Percentiles rank a stretch among this genome's conserved stretches.
phyloP scores from a whole-genome alignment of 73 alveolate genomes.

The Tetrahymena borealis region DNA sequence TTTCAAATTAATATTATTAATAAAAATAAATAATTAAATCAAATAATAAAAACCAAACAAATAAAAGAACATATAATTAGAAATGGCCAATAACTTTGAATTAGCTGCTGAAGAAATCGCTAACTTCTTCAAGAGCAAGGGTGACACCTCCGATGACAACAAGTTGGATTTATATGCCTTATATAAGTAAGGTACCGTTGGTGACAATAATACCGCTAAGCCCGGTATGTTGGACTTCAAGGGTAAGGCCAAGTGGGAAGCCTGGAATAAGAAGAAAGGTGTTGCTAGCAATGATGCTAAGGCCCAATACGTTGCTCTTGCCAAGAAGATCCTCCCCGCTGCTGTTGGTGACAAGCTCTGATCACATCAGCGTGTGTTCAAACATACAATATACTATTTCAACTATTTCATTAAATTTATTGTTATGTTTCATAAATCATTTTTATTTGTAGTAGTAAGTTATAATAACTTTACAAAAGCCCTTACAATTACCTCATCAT shows the following conservation, averaged over 20 bases:
- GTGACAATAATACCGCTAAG: slow-evolving; percentile 71
- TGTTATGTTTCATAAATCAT: neutral
- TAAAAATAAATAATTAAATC: neutral
- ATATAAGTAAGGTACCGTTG: slow-evolving; percentile 84
- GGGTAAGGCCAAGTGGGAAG: slow-evolving; percentile 93
- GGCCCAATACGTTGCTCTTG: slow-evolving; percentile 68
- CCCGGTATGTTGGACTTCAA: slow-evolving; percentile 88
- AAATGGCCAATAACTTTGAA: slow-evolving; percentile 30
- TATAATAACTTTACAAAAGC: too few relatives aligned
- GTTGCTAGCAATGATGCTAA: slow-evolving; percentile 68
- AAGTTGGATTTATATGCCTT: slow-evolving; percentile 71
- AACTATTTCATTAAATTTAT: neutral
- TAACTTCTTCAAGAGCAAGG: slow-evolving; percentile 44
- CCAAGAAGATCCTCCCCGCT: slow-evolving; percentile 54
- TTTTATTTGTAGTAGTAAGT: too few relatives aligned
- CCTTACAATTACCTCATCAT: too few relatives aligned
- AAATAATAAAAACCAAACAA: neutral
- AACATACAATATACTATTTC: neutral
- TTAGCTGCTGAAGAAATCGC: slow-evolving; percentile 52
- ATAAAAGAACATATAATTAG: neutral
- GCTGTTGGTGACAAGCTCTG: slow-evolving; percentile 42
- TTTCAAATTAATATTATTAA: neutral
- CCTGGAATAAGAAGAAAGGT: slow-evolving; percentile 84
- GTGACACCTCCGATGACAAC: slow-evolving; percentile 60
- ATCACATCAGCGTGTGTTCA: neutral